phyloP scores from a whole-genome alignment of 352 stramenopile genomes.

The Pythium scleroteichum region DNA sequence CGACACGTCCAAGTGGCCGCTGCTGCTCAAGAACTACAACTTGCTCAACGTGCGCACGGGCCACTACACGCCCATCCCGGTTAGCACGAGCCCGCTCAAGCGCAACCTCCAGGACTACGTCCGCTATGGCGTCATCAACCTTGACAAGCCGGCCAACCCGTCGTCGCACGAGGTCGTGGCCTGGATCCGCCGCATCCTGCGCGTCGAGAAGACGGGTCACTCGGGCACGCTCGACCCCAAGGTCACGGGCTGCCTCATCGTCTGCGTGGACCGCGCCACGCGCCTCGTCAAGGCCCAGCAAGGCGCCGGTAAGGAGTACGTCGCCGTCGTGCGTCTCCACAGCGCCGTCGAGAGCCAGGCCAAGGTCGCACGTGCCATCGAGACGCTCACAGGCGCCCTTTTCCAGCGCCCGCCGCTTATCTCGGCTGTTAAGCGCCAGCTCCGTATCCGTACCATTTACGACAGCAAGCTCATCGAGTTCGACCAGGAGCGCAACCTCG shows the following conservation, averaged over 20 bases:
- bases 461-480: slow-evolving; percentile 99
- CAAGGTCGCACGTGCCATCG: slow-evolving; percentile 94
- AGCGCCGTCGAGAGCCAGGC: slow-evolving; percentile 91
- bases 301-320: slow-evolving; percentile 99
- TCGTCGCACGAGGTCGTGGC: slow-evolving; percentile 99
- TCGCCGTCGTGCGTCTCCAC: slow-evolving; percentile 98
- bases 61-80: slow-evolving; percentile 99
- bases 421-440: slow-evolving; percentile 99
- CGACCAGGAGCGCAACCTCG: slow-evolving; percentile 97
- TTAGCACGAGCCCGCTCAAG: slow-evolving; percentile 95
- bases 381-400: slow-evolving; percentile 99
- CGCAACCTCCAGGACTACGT: slow-evolving; percentile 98
- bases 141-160: slow-evolving; percentile 99
- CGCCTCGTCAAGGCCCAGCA: slow-evolving; percentile 91
- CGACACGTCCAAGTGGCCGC: slow-evolving; percentile 98
- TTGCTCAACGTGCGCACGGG: slow-evolving; percentile 98
- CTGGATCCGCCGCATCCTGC: slow-evolving; percentile 99
- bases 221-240: slow-evolving; percentile 99
- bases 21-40: slow-evolving; percentile 99
- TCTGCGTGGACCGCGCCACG: slow-evolving; percentile 99
- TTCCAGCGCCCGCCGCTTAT: slow-evolving; percentile 99
- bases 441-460: slow-evolving; percentile 99
- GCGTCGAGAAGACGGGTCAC: slow-evolving; percentile 99
- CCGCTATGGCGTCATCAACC: slow-evolving; percentile 99
- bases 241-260: slow-evolving; percentile 99